Conservation (phyloP, 805 yeast genomes). For the Lipomyces oligophaga region DNA sequence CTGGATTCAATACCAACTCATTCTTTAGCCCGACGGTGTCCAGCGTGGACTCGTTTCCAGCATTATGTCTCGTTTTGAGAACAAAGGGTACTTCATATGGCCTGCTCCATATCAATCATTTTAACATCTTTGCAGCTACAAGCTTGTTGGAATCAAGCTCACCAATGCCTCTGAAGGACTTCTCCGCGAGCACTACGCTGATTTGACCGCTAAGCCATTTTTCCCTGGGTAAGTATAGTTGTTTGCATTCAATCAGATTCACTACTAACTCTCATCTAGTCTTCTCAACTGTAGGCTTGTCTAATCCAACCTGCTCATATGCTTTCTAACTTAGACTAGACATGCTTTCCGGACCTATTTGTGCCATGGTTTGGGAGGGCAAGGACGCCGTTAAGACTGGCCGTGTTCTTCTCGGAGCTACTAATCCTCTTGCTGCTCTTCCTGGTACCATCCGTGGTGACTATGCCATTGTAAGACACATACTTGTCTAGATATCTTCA, state of each 20-base stretch:
- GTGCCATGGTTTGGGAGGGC: slow-evolving; percentile 99
- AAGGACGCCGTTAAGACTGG: slow-evolving; percentile 99
- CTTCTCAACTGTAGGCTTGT: slow-evolving; percentile 24
- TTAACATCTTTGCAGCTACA: slow-evolving; percentile 52
- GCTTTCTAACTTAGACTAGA: slow-evolving; percentile 38
- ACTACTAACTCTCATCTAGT: slow-evolving; percentile 3
- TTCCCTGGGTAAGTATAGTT: slow-evolving; percentile 90
- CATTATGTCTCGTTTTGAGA: slow-evolving; percentile 89
- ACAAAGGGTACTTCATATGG: slow-evolving; percentile 53
- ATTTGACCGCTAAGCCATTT: slow-evolving; percentile 93
- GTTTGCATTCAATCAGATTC: not conserved
- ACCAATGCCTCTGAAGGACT: slow-evolving; percentile 80
- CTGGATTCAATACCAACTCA: not conserved
- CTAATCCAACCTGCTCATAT: too few relatives aligned
- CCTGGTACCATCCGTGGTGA: slow-evolving; percentile 99
- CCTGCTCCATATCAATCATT: not conserved
- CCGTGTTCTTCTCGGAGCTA: slow-evolving; percentile 96
- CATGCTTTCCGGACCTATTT: slow-evolving; percentile 98
- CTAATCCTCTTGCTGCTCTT: slow-evolving; percentile 94
- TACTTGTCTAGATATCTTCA: not conserved
- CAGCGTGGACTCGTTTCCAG: slow-evolving; percentile 95
- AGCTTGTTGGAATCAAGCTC: slow-evolving; percentile 93
- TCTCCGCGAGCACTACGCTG: slow-evolving; percentile 91
- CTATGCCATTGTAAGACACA: slow-evolving; percentile 58
- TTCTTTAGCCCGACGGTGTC: slow-evolving; percentile 89